Percentiles rank a stretch among this genome's conserved stretches.
Evolutionary conservation across 108 stramenopile species (phyloP).

Genomic region (Epipyxis sp.): DNA sequence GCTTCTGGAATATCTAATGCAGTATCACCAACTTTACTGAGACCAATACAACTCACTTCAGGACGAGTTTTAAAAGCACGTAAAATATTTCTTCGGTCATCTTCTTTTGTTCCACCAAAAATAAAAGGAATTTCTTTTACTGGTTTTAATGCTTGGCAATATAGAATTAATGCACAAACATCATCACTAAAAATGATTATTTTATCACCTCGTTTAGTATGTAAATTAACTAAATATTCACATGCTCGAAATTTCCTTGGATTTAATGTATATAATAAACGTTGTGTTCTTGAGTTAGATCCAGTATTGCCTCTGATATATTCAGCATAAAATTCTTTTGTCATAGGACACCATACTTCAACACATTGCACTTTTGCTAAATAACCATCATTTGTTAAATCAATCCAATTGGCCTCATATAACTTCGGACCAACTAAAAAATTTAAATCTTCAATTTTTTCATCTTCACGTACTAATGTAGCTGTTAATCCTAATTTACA

Average conservation of each 20-base stretch:
- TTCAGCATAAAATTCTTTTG: constrained; percentile 79
- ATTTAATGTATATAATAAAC: constrained; percentile 94
- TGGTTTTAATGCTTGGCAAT: constrained; percentile 70
- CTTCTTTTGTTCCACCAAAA: constrained; percentile 88
- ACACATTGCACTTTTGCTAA: constrained; percentile 95
- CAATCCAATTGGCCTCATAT: constrained; percentile 99
- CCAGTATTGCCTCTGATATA: constrained; percentile 2
- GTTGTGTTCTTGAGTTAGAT: constrained; percentile 61
- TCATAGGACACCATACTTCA: constrained; percentile 99
- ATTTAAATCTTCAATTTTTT: constrained; percentile 90
- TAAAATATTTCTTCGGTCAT: constrained; percentile 84
- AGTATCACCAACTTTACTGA: constrained; percentile 93
- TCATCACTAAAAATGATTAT: constrained; percentile 96
- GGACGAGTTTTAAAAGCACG: constrained; percentile 73
- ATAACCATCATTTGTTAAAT: constrained; percentile 85
- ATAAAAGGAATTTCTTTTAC: constrained; percentile 50
- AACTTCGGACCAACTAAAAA: constrained; percentile 98
- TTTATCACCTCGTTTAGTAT: constrained; percentile 89
- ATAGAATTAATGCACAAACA: constrained; percentile 80
- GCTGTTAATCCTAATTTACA: constrained; percentile 95
- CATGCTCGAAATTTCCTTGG: constrained; percentile 86
- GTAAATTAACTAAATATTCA: constrained; percentile 83
- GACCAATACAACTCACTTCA: constrained; percentile 25
- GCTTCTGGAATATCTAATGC: constrained; percentile 98
- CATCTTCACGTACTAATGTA: constrained; percentile 97